Base-by-base conservation (phyloP, 257 asterid genomes). In the Penstemon newberryi region DNA sequence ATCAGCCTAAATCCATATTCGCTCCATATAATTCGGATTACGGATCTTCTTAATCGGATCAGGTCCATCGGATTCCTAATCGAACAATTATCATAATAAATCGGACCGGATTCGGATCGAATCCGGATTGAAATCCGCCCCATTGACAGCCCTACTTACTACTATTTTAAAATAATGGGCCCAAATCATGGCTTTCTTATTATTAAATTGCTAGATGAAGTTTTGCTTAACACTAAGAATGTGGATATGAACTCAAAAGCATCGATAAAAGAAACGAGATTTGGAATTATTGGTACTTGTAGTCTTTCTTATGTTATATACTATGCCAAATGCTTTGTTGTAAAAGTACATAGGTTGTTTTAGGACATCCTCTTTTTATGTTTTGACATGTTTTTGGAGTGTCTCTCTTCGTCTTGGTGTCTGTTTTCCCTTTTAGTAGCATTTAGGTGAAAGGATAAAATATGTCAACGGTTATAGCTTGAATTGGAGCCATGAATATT, bases 201-300 rank as follows among this genome's bases (percentile, higher is more conserved):
- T 15, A 15, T 15, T 15, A 15, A 41, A 66, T 78, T 64, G 90
- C 95, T 61, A 71, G 88, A 75, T 82, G 84, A 87, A 36, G 60
- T 70, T 47, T 43, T 68, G 4, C 58, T n/a, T 10, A 5, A 3
- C 11, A 10, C 11, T 3, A 58, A 19, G 49, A 65, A 39, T 4
- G 33, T 63, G 13, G 36, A 4, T 15, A 59, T 55, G 43, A 58
- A 3, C 49, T 50, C 5, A 37, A 25, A 43, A n/a, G 12, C 39
- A 25, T 13, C 67, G 53, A 53, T 59, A 63, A 53, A 38, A 6
- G 15, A 53, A 40, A 37, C n/a, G 39, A 25, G 33, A 25, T 25
- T 25, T 25, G 13, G 56, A 36, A 12, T 55, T 52, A 18, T 37
- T 7, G 6, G 13, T 7, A 40, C 4, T 6, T 38, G 18, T 9